Percentiles rank a stretch among this genome's conserved stretches.
phyloP scores from a whole-genome alignment of 352 stramenopile species.

The Phytopythium litorale region DNA sequence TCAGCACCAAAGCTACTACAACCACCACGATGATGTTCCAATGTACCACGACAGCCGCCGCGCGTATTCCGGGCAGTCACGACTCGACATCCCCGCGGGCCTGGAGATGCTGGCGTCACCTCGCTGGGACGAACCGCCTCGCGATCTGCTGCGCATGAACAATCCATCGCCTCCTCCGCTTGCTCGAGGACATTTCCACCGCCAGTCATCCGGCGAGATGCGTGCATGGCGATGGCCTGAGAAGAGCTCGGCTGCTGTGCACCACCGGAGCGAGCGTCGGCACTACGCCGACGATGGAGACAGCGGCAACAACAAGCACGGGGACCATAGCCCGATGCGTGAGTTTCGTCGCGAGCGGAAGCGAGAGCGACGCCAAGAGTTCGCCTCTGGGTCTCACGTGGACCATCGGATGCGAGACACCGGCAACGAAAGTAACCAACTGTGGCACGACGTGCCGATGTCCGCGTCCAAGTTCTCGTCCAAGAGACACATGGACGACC shows the following conservation, averaged over 20 bases:
- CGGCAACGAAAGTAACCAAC: neutral
- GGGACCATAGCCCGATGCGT: neutral
- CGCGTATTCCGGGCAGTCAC: neutral
- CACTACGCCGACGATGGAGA: neutral
- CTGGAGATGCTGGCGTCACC: constrained; percentile 1
- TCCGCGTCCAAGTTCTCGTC: neutral
- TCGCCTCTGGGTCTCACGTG: neutral
- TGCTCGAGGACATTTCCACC: neutral
- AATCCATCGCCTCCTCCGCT: neutral
- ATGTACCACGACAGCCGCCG: constrained; percentile 5
- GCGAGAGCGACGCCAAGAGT: constrained; percentile 1
- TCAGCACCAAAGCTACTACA: constrained; percentile 12
- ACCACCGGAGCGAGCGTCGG: neutral
- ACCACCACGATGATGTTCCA: constrained; percentile 9
- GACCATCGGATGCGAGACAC: neutral
- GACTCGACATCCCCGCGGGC: neutral
- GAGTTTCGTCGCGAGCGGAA: constrained; percentile 3
- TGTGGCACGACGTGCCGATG: constrained; percentile 1
- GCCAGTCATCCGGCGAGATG: neutral
- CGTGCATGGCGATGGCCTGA: neutral
- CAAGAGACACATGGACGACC: neutral
- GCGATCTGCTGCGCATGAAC: neutral
- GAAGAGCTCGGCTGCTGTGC: neutral
- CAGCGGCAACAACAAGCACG: neutral
- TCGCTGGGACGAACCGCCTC: neutral